These are phyloP conservation scores for Hemisphaericaspora xylanilytica DNA, from an alignment of 1,139 yeast species.

Conservation along the genomic window DNA sequence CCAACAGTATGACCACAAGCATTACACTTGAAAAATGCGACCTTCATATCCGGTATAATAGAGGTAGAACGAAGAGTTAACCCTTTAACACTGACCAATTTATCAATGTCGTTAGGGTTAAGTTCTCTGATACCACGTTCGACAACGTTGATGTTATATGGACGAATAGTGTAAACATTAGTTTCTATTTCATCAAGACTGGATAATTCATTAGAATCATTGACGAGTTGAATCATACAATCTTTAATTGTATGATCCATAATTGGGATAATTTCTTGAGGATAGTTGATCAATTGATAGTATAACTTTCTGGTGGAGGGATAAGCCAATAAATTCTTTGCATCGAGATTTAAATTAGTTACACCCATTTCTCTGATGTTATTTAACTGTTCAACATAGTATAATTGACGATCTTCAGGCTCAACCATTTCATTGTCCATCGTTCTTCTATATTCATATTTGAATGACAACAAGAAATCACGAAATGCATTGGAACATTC, in stretches of 20 bases:
- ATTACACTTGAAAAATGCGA: conserved; percentile 91
- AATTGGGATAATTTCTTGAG: conserved; percentile 94
- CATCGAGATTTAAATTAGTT: conserved; percentile 81
- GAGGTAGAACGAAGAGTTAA: conserved; percentile 85
- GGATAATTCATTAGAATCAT: conserved; percentile 44
- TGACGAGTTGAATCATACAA: conserved; percentile 75
- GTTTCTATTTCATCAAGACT: conserved; percentile 73
- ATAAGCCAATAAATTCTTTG: conserved; percentile 72
- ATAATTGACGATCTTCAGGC: conserved; percentile 68
- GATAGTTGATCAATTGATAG: conserved; percentile 84
- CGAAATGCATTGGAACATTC: conserved; percentile 80
- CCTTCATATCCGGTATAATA: conserved; percentile 96
- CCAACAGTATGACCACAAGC: conserved; percentile 93
- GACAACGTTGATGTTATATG: conserved; percentile 66
- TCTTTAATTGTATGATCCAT: conserved; percentile 97
- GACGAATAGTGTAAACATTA: conserved; percentile 81
- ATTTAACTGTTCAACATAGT: conserved; percentile 70
- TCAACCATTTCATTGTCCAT: conserved; percentile 37
- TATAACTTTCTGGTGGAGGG: conserved; percentile 76
- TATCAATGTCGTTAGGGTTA: conserved; percentile 94
- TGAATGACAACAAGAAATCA: conserved; percentile 80
- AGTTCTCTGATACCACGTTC: conserved; percentile 88
- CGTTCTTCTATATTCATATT: conserved; percentile 67
- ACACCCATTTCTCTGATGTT: conserved; percentile 77
- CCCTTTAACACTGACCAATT: conserved; percentile 88